phyloP scores from a whole-genome alignment of 2,329 filamentous ascomycete species.

The Talaromyces sp. region DNA sequence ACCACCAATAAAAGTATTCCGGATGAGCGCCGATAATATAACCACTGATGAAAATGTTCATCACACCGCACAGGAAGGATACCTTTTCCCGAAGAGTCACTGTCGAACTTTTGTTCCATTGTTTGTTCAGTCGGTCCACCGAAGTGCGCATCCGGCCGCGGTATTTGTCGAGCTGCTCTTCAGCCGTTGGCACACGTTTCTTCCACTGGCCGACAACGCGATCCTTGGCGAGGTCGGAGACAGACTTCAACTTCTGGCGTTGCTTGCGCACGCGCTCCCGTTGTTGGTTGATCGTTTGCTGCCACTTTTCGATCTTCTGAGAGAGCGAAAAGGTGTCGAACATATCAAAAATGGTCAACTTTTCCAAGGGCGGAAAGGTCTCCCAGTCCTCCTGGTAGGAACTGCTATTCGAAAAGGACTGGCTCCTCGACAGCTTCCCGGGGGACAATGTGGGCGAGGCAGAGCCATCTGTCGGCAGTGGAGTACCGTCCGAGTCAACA shows the following conservation, averaged over 20 bases:
- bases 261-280: constrained; percentile 81
- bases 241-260: constrained; percentile 71
- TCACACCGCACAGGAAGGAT: constrained; percentile 90
- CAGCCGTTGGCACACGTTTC: constrained; percentile 75
- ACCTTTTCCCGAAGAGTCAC: constrained; percentile 91
- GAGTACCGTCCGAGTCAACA: constrained; percentile 24
- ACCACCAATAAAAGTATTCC: constrained; percentile 88
- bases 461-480: constrained; percentile 22
- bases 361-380: constrained; percentile 79
- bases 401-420: constrained; percentile 78
- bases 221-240: constrained; percentile 73
- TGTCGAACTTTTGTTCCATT: constrained; percentile 84
- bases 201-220: constrained; percentile 92
- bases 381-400: constrained; percentile 89
- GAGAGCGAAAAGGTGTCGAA: constrained; percentile 88
- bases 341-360: constrained; percentile 85
- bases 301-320: constrained; percentile 85
- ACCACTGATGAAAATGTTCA: constrained; percentile 96
- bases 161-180: constrained; percentile 91
- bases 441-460: constrained; percentile 27
- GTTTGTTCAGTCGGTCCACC: constrained; percentile 78
- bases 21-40: constrained; percentile 86
- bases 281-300: constrained; percentile 75
- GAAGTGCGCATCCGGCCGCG: constrained; percentile 78
- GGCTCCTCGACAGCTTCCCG: constrained; percentile 62